Base-by-base conservation (phyloP, 129 eudicot genomes). In the carrot (Daucus carota) region DNA sequence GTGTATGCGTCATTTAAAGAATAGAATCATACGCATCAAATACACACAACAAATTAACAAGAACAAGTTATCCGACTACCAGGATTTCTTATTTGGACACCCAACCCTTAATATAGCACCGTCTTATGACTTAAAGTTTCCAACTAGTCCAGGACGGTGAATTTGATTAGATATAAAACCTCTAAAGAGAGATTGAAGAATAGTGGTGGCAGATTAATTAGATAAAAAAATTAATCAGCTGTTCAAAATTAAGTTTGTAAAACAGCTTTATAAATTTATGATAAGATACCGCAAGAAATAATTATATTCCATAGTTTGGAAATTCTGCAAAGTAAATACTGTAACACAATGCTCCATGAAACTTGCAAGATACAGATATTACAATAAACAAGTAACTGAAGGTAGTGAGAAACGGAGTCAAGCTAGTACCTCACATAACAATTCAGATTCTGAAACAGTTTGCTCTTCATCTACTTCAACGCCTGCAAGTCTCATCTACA, bases 401-500 rank as follows among this genome's bases (percentile, higher is more conserved):
- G 11, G 32, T 42, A 62, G 47, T 75, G 33, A 1, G 31, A 36
- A 26, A 72, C 8, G 57, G 31, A 71, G 44, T 67, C 38, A 34
- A 67, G 22, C 10, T 14, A 79, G 45, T 84, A 92, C 97, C 98
- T 92, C 98, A 22, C 84, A 87, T 20, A 92, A 84, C 77, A 92
- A 78, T 29, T 90, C 96, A 5, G 92, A 88, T 74, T 88, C 96
- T n/a, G 96, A 84, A 67, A 92, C 84, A 33, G 96, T 88, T 83
- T 88, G 88, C 80, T 92, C 98, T 85, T 90, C 90, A 82, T 92
- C 92, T 36, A 88, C 96, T 74, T 80, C 89, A 43, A 86, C 75
- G 33, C 93, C 96, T 80, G 87, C 89, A 79, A 90, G 85, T 72
- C 86, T 91, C 87, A 91, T 76, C 96, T 90, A 70, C 40, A 73